Conservation (phyloP, 2,329 filamentous ascomycete species). For the Fusarium sp. region DNA sequence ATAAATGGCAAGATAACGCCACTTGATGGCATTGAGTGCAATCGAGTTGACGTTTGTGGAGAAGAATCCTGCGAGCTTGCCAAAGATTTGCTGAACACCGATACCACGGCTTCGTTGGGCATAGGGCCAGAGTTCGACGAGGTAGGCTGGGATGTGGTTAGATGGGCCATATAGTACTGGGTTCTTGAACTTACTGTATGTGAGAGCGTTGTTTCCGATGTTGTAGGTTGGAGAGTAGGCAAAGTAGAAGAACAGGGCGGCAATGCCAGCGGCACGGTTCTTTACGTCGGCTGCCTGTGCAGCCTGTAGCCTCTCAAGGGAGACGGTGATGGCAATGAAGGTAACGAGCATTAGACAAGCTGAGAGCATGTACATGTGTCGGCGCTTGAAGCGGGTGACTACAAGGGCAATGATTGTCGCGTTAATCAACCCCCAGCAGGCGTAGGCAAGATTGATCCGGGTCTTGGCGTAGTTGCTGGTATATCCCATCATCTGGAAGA, state of each 20-base stretch:
- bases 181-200: slow-evolving; percentile 30
- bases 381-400: slow-evolving; percentile 59
- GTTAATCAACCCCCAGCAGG: slow-evolving; percentile 59
- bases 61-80: slow-evolving; percentile 56
- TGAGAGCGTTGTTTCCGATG: slow-evolving; percentile 39
- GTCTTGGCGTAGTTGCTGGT: slow-evolving; percentile 56
- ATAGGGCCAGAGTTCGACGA: slow-evolving; percentile 71
- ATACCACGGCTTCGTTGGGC: slow-evolving; percentile 68
- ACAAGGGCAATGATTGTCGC: slow-evolving; percentile 56
- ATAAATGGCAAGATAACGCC: slow-evolving; percentile 59
- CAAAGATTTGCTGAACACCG: slow-evolving; percentile 67
- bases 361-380: slow-evolving; percentile 65
- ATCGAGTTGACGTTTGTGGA: slow-evolving; percentile 60
- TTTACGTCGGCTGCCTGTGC: slow-evolving; percentile 28
- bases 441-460: slow-evolving; percentile 58
- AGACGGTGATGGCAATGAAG: slow-evolving; percentile 69
- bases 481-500: slow-evolving; percentile 60
- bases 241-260: slow-evolving; percentile 34
- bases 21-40: slow-evolving; percentile 53
- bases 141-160: slow-evolving; percentile 52
- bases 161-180: background rate
- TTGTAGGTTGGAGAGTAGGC: slow-evolving; percentile 34
- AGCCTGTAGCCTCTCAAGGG: slow-evolving; percentile 53
- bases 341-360: slow-evolving; percentile 58
- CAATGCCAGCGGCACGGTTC: slow-evolving; percentile 24